These are phyloP conservation scores for Leptographium flavum DNA, from an alignment of 2,329 filamentous ascomycete genomes.

Conservation along the genomic window DNA sequence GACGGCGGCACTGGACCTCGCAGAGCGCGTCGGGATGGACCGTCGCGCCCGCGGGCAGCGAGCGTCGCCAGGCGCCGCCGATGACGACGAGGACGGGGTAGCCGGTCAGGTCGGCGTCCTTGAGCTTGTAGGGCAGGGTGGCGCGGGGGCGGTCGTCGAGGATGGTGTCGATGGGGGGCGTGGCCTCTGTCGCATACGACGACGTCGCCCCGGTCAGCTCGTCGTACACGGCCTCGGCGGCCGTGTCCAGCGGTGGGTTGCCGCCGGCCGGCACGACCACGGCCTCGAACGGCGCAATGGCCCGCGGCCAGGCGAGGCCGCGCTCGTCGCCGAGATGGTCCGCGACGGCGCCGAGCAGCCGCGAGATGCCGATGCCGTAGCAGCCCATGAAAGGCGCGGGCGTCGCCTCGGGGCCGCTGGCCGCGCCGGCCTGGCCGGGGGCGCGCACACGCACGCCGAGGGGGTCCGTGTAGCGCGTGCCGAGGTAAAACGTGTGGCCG, in stretches of 20 bases:
- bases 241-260: conserved; percentile 20
- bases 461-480: conserved; percentile 60
- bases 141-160: conserved; percentile 61
- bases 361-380: conserved; percentile 85
- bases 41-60: no score
- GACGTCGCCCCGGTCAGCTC: conserved; percentile 22
- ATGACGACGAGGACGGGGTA: conserved; percentile 75
- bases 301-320: conserved; percentile 78
- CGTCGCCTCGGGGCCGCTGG: no score
- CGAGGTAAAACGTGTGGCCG: conserved; percentile 89
- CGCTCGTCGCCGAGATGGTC: conserved; percentile 55
- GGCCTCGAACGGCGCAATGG: conserved; percentile 72
- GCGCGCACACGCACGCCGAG: conserved; percentile 42
- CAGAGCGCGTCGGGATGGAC: conserved; percentile 20
- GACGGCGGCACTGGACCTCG: conserved; percentile 65
- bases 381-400: conserved; percentile 76
- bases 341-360: conserved; percentile 76
- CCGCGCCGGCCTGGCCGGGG: conserved; percentile 17
- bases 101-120: conserved; percentile 78
- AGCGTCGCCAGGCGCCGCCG: conserved; percentile 52
- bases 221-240: conserved; percentile 50
- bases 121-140: conserved; percentile 69
- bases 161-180: conserved; percentile 43
- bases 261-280: conserved; percentile 44
- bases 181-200: conserved; percentile 2